A percentile compares a stretch with the other conserved stretches of the same genome.
Evolutionary conservation across 2,329 filamentous ascomycete species (phyloP).

Genomic region (Penicillium sp.): DNA sequence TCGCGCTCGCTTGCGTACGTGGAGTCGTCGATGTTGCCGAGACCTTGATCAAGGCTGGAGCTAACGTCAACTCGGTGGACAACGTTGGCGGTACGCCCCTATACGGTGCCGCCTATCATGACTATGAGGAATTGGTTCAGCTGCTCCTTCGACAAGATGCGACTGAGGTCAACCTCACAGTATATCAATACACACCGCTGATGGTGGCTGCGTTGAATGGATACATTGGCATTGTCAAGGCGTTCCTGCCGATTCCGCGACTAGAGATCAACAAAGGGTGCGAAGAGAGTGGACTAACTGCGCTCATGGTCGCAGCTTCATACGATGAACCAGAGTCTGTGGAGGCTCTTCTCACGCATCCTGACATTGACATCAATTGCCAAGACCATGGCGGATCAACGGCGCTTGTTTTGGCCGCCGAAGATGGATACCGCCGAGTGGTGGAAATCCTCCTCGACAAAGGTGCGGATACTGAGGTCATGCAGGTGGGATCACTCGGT

Average conservation of each 20-base stretch:
- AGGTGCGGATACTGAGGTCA: conserved; percentile 1
- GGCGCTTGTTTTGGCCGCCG: background rate
- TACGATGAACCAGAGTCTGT: background rate
- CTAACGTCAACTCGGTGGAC: conserved; percentile 1
- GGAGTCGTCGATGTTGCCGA: background rate
- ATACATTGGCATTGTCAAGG: background rate
- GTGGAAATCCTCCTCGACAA: conserved; percentile 1
- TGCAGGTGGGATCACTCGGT: background rate
- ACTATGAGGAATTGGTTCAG: background rate
- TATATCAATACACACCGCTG: background rate
- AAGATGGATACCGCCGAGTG: conserved; percentile 1
- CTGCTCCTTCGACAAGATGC: background rate
- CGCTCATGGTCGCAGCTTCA: background rate
- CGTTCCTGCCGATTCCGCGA: background rate
- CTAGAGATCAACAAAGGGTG: conserved; percentile 3
- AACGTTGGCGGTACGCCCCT: background rate
- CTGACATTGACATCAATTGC: conserved; percentile 1
- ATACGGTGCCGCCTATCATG: background rate
- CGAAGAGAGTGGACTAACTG: background rate
- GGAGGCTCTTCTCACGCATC: background rate
- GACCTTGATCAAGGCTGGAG: background rate
- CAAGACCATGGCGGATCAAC: conserved; percentile 1
- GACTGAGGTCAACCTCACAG: background rate
- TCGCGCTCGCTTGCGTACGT: background rate
- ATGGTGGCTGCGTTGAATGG: background rate